Evolutionary conservation across 225 moss, liverwort and hornwort species (phyloP).

Genomic region (Antitrichia curtipendula): DNA sequence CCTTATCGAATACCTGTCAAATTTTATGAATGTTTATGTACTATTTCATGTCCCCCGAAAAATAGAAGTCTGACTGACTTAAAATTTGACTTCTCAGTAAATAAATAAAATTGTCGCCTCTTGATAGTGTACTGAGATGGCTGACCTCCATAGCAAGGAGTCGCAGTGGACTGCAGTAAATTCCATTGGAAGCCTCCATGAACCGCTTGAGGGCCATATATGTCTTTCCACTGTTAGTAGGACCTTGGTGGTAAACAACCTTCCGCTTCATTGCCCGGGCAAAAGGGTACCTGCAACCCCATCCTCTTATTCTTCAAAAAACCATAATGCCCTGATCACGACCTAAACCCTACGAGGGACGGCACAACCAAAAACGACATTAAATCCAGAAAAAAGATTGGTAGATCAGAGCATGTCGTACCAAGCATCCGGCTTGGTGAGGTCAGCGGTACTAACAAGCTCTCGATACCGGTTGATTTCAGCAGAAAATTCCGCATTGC

Average conservation of each 20-base stretch:
- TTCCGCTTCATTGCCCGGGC: conserved; percentile 91
- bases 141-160: conserved; percentile 98
- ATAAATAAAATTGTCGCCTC: background rate
- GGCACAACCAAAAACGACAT: background rate
- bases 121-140: background rate
- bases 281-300: conserved; percentile 76
- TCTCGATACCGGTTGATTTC: conserved; percentile 88
- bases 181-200: conserved; percentile 78
- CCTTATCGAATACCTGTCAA: conserved; percentile 77
- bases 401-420: conserved; percentile 2
- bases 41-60: background rate
- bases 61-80: background rate
- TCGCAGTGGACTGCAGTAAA: conserved; percentile 96
- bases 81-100: background rate
- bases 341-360: background rate
- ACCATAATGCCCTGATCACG: background rate
- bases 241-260: conserved; percentile 84
- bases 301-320: background rate
- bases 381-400: background rate
- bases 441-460: conserved; percentile 89
- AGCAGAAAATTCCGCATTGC: conserved; percentile 66
- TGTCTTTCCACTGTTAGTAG: conserved; percentile 97
- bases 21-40: background rate
- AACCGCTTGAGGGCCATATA: conserved; percentile 82
- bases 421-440: conserved; percentile 98